These are phyloP conservation scores for Henningerozyma blattae DNA, from an alignment of 805 yeast species.

Conservation along the genomic window DNA sequence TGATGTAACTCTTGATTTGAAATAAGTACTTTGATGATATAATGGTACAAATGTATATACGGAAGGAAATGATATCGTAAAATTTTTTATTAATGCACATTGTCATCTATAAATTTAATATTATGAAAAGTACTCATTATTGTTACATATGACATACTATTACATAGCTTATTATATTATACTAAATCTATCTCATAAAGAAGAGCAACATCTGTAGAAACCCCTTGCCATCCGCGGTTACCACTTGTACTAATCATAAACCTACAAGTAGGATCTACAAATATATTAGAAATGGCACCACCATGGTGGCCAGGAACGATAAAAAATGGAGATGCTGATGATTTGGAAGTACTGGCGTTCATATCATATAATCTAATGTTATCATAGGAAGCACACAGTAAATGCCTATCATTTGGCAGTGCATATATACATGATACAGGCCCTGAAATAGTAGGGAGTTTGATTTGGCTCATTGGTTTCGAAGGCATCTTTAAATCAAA, in stretches of 20 bases:
- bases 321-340: conserved; percentile 51
- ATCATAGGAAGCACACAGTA: conserved; percentile 83
- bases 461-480: conserved; percentile 44
- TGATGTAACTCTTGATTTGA: no score
- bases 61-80: background rate
- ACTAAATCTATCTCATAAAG: conserved; percentile 62
- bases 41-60: no score
- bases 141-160: background rate
- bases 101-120: no score
- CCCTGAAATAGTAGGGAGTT: conserved; percentile 80
- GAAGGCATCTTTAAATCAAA: conserved; percentile 49
- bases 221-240: conserved; percentile 89
- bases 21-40: no score
- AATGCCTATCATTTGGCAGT: conserved; percentile 67
- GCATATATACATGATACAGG: conserved; percentile 74
- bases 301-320: conserved; percentile 97
- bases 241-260: conserved; percentile 90
- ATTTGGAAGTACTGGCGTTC: background rate
- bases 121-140: no score
- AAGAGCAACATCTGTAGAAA: conserved; percentile 66
- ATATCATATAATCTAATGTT: conserved; percentile 82
- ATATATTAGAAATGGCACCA: conserved; percentile 65
- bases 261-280: conserved; percentile 77
- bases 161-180: conserved; percentile 2
- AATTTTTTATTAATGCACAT: no score